Evolutionary conservation across 805 yeast genomes (phyloP), one percentile per base, ranked within the genome.

Genomic region (Starmerella stellata): DNA sequence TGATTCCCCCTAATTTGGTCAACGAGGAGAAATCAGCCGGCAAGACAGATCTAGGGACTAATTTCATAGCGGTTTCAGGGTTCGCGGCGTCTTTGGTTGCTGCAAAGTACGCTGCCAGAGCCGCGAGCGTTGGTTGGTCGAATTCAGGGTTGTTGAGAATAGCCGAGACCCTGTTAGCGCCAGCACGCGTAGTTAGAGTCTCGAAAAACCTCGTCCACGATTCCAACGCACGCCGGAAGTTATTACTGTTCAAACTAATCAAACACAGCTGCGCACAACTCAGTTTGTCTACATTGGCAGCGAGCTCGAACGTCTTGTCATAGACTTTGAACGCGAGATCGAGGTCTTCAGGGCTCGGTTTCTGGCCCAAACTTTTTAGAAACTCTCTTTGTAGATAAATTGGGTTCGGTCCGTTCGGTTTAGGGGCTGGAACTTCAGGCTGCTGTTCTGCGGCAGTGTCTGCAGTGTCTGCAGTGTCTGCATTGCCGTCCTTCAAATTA

Each of bases 131-230:
- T 7, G 59, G 55, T 14, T 54, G 51, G 21, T 46, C 40, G 38
- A 50, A 53, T 29, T 45, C 48, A 2, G 42, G 44, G 17, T 34
- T 29, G 4, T 49, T 42, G 13, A 54, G 46, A 13, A 40, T 33
- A 3, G 27, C 38, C 17, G 42, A 35, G 21, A 50, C 35, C 2
- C 32, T 21, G 5, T 7, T 4, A 7, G 37, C 33, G n/a, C 19
- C 16, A 14, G 41, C 34, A 23, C 33, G 30, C 8, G 15, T 17
- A 7, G 51, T 49, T 16, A 54, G 42, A 2, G 46, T 40, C 42
- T 56, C 60, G n/a, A 54, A 46, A 33, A 54, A 48, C 17, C 49
- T 49, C 21, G 56, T 55, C 60, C 60, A 56, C 15, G 49, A 41
- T 33, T 56, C 57, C 9, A 55, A 38, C 14, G 52, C 60, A 30